These are phyloP conservation scores for Candida montana DNA, from an alignment of 805 yeast species.

Conservation along the genomic window DNA sequence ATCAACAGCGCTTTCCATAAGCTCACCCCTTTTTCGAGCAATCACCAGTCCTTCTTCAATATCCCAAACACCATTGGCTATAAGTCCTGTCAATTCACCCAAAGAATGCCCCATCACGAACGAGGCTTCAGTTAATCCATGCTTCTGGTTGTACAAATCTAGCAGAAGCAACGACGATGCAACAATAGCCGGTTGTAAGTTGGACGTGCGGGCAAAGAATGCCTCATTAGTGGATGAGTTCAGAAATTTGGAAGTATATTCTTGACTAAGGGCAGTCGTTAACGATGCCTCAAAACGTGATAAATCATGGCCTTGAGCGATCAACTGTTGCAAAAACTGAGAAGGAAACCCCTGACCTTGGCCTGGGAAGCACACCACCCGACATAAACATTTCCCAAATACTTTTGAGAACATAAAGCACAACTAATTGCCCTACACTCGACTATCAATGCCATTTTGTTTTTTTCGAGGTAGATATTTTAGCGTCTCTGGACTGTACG, in stretches of 20 bases:
- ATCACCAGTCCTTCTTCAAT: conserved; percentile 14
- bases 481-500: too few relatives aligned
- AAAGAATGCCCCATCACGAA: conserved; percentile 39
- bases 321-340: not conserved
- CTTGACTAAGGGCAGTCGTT: not conserved
- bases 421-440: too few relatives aligned
- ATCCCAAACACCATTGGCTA: conserved; percentile 27
- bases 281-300: conserved; percentile 1
- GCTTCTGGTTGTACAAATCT: conserved; percentile 17
- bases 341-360: conserved; percentile 16
- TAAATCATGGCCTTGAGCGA: conserved; percentile 2
- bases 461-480: too few relatives aligned
- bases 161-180: conserved; percentile 20
- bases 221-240: not conserved
- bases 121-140: conserved; percentile 14
- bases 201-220: conserved; percentile 24
- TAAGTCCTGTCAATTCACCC: conserved; percentile 38
- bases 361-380: conserved; percentile 20
- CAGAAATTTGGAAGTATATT: not conserved
- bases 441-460: too few relatives aligned
- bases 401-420: conserved; percentile 9
- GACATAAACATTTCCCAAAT: conserved; percentile 1
- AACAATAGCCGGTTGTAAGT: conserved; percentile 25
- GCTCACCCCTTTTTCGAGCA: conserved; percentile 32
- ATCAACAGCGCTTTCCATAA: conserved; percentile 30